Conservation (phyloP, 176 grass and related monocot genomes). For the Tillandsia fasciculata region DNA sequence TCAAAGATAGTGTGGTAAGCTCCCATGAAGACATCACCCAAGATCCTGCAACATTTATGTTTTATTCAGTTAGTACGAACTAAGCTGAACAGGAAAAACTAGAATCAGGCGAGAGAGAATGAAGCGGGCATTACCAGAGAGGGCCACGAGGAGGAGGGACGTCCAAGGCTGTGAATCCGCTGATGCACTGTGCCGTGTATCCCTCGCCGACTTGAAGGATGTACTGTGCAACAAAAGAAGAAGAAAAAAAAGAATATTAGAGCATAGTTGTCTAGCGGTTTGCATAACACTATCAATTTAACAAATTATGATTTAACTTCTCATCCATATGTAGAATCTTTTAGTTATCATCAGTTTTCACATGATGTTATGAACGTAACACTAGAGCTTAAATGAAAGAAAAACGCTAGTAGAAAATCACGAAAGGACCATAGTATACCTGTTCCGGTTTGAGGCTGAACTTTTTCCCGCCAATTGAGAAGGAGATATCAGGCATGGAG, state of each 20-base stretch:
- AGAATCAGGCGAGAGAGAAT: not conserved
- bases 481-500: constrained; percentile 64
- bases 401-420: constrained; percentile 4
- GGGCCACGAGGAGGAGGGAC: constrained; percentile 73
- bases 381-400: not conserved
- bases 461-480: constrained; percentile 64
- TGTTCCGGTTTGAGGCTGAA: constrained; percentile 69
- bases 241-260: not conserved
- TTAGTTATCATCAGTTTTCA: no score
- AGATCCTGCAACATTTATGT: constrained; percentile 51
- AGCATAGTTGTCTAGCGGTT: not conserved
- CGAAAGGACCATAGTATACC: constrained; percentile 21
- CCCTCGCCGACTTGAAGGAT: constrained; percentile 75
- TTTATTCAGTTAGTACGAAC: constrained; percentile 11
- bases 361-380: not conserved
- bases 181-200: constrained; percentile 68
- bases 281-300: constrained; percentile 1
- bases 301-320: not conserved
- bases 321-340: no score
- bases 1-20: constrained; percentile 84
- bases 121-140: constrained; percentile 55
- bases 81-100: not conserved
- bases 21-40: constrained; percentile 99
- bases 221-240: constrained; percentile 35
- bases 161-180: constrained; percentile 83